Evolutionary conservation across 2,329 filamentous ascomycete species (phyloP), one percentile per base, ranked within the genome.

Genomic region (Ophiostoma tasmaniense): DNA sequence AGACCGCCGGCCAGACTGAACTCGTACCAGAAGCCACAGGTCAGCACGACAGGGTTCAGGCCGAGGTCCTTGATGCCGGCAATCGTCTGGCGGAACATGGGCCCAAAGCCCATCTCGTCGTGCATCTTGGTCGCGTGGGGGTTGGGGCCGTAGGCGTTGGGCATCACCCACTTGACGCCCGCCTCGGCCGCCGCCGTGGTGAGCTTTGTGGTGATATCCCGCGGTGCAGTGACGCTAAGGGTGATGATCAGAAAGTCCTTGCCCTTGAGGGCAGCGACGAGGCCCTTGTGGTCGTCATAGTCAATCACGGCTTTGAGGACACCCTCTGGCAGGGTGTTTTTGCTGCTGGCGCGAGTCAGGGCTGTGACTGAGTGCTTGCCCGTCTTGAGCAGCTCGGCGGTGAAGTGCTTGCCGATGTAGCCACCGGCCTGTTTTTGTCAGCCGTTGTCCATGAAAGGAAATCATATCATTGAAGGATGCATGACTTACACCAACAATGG

Each of bases 1-100:
- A 61, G 30, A 4, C 72, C 70, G 1, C 75, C 74, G 0, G 75
- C 79, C 2, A 85, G 73, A 72, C 80, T 83, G 71, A 79, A 84
- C 66, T 86, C 81, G 74, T 84, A 85, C 83, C 83, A 85, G 71
- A 83, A 83, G 1, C 80, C 79, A 73, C 79, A 82, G 10, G 73
- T 73, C 6, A 84, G 71, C 0, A 75, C 73, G 62, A 84, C 74
- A 66, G 71, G 73, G 20, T 25, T 70, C 5, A 75, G 71, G 11
- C 80, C 80, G 0, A 80, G 75, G 0, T 69, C 68, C 71, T 81
- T 76, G 62, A 84, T 78, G 59, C 80, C 76, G n/a, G 75, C 72
- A n/a, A 78, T 39, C 13, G 70, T 62, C 1, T 25, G n/a, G 37
- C 35, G 67, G 55, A 45, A 65, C 25, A 0, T 14, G 13, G n/a